Conservation (phyloP, 1,139 yeast genomes). For the Pichia kudriavzevii region DNA sequence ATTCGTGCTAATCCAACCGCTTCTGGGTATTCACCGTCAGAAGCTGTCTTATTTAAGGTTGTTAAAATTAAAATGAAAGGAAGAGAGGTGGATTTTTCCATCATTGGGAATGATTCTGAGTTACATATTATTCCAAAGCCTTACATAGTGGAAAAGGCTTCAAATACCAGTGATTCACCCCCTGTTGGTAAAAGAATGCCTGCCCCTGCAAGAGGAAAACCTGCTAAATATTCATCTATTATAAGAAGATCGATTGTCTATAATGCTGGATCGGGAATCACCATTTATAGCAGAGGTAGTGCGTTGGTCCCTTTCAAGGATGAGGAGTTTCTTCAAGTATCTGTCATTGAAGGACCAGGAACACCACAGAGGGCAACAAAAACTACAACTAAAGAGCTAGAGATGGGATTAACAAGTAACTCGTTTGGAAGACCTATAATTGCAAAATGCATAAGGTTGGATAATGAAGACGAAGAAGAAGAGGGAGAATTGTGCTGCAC, state of each 20-base stretch:
- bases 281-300: constrained; percentile 5
- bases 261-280: constrained; percentile 16
- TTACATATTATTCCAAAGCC: constrained; percentile 74
- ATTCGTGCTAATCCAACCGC: constrained; percentile 62
- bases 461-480: not conserved
- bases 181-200: constrained; percentile 30
- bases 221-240: not conserved
- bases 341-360: constrained; percentile 50
- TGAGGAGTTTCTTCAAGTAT: constrained; percentile 48
- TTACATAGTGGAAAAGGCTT: constrained; percentile 4
- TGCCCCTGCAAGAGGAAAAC: constrained; percentile 31
- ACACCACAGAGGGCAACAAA: constrained; percentile 21
- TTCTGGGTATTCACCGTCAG: constrained; percentile 33
- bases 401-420: constrained; percentile 8
- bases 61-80: constrained; percentile 59
- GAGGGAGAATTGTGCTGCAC: not conserved
- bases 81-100: constrained; percentile 25
- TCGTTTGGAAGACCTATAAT: constrained; percentile 29
- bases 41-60: constrained; percentile 48
- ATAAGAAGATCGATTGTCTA: constrained; percentile 27
- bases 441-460: constrained; percentile 34
- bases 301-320: constrained; percentile 26
- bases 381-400: constrained; percentile 9
- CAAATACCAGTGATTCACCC: no score
- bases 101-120: constrained; percentile 64